These are phyloP conservation scores for Penicillium odoratum DNA, from an alignment of 495 filamentous ascomycete genomes.

Conservation along the genomic window DNA sequence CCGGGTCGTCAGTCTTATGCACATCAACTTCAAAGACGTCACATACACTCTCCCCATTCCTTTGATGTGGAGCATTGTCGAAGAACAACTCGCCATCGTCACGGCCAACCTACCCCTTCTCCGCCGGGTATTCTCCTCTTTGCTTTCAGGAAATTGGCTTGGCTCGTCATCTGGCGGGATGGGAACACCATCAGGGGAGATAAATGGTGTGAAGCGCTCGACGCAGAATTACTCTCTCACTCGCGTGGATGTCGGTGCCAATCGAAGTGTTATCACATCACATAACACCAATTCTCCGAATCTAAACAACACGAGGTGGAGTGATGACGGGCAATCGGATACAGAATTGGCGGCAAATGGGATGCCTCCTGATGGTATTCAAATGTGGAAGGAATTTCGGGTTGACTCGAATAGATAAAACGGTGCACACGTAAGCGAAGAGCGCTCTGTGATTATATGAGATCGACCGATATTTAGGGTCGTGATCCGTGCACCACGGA, in stretches of 20 bases:
- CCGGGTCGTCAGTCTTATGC: constrained; percentile 15
- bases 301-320: neutral
- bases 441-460: no score
- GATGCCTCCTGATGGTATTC: constrained; percentile 3
- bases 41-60: constrained; percentile 18
- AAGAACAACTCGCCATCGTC: constrained; percentile 20
- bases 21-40: constrained; percentile 18
- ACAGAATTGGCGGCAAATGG: neutral
- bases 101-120: constrained; percentile 15
- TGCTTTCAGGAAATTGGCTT: neutral
- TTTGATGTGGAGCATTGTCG: constrained; percentile 19
- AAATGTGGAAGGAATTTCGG: neutral
- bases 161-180: neutral
- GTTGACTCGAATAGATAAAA: neutral
- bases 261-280: neutral
- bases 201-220: neutral
- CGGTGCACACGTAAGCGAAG: no score
- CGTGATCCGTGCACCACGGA: no score
- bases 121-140: neutral
- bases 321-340: constrained; percentile 7
- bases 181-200: neutral
- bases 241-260: neutral
- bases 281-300: neutral
- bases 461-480: no score
- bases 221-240: neutral